phyloP scores from a whole-genome alignment of 2,329 filamentous ascomycete genomes.

The Camillea tinctor region DNA sequence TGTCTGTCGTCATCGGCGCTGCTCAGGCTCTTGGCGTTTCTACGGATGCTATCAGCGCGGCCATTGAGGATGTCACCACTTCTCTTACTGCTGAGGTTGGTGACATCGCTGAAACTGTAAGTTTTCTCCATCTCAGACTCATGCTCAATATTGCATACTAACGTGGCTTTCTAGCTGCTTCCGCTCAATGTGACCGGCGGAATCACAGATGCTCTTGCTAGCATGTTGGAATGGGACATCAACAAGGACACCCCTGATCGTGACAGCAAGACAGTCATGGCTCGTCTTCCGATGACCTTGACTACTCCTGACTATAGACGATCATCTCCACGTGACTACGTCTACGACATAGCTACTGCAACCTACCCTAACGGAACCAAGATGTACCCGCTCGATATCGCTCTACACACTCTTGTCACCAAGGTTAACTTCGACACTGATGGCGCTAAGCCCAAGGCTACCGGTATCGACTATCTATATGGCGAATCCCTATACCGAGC shows the following conservation, averaged over 20 bases:
- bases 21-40: slow-evolving; percentile 18
- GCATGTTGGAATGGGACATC: slow-evolving; percentile 42
- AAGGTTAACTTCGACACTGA: slow-evolving; percentile 43
- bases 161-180: slow-evolving; percentile 5
- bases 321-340: slow-evolving; percentile 49
- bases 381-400: slow-evolving; percentile 56
- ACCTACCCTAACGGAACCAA: slow-evolving; percentile 44
- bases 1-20: slow-evolving; percentile 20
- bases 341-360: slow-evolving; percentile 32
- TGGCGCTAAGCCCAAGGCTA: slow-evolving; percentile 39
- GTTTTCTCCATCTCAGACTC: not conserved
- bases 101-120: slow-evolving; percentile 11
- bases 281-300: slow-evolving; percentile 57
- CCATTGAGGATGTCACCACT: slow-evolving; percentile 11
- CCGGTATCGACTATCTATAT: slow-evolving; percentile 49
- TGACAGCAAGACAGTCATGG: slow-evolving; percentile 37
- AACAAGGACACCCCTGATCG: slow-evolving; percentile 42
- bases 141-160: not conserved
- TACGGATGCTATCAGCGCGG: slow-evolving; percentile 7
- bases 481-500: slow-evolving; percentile 47
- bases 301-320: slow-evolving; percentile 52
- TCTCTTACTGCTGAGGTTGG: slow-evolving; percentile 13
- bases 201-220: slow-evolving; percentile 14
- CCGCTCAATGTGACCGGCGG: slow-evolving; percentile 19
- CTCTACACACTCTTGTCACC: slow-evolving; percentile 45